A percentile compares a stretch with the other conserved stretches of the same genome.
Evolutionary conservation across 208 protist genomes (phyloP).

Genomic region (Acanthamoeba sp.): DNA sequence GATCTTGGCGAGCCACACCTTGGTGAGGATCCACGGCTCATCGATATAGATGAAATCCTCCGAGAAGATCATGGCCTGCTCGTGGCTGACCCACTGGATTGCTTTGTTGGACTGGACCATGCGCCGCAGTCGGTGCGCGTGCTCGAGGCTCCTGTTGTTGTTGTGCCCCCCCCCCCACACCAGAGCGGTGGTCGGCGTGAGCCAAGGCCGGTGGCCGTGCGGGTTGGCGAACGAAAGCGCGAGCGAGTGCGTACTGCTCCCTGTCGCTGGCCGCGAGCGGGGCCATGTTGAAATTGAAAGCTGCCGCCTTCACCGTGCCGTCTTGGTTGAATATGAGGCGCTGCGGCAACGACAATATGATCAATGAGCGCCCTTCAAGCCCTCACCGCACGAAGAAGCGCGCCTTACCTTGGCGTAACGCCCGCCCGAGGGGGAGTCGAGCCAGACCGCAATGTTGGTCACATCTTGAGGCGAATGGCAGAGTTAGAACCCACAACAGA

Average conservation of each 20-base stretch:
- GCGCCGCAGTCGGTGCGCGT: background rate
- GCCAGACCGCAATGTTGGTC: background rate
- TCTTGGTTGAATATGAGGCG: background rate
- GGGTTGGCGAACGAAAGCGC: too few relatives aligned
- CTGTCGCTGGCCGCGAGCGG: background rate
- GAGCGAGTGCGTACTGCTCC: background rate
- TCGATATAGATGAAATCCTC: conserved; percentile 3
- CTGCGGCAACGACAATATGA: too few relatives aligned
- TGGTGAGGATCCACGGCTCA: conserved; percentile 11
- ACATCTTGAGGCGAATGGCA: background rate
- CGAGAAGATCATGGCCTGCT: background rate
- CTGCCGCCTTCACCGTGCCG: background rate
- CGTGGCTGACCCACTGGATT: background rate
- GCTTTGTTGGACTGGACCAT: background rate
- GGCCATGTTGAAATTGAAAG: background rate
- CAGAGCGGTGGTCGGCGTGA: too few relatives aligned
- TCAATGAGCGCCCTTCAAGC: too few relatives aligned
- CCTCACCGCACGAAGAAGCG: too few relatives aligned
- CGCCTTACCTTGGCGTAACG: background rate
- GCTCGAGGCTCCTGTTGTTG: background rate
- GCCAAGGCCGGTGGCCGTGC: too few relatives aligned
- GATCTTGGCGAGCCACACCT: background rate
- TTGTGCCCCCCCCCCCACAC: too few relatives aligned
- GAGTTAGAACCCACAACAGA: background rate
- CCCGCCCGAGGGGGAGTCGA: background rate